These are phyloP conservation scores for Vicia faba DNA, from an alignment of 306 rosid genomes.

Conservation along the genomic window DNA sequence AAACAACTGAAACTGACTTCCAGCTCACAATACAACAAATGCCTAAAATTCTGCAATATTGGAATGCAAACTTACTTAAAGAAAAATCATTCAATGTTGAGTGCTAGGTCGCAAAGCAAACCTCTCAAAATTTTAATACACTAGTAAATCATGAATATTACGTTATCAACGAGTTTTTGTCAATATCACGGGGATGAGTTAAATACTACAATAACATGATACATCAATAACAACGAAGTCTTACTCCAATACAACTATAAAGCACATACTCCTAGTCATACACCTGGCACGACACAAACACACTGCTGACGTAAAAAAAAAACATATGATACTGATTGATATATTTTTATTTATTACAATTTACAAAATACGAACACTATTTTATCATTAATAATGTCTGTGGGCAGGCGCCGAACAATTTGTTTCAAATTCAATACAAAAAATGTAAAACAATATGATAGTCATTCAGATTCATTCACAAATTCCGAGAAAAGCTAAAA, in stretches of 20 bases:
- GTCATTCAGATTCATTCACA: no score
- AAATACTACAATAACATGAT: conserved; percentile 11
- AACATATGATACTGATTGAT: neutral
- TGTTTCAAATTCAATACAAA: no score
- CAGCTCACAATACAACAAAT: conserved; percentile 5
- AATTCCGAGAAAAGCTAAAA: neutral
- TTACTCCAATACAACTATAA: neutral
- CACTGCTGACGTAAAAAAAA: neutral
- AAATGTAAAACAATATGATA: no score
- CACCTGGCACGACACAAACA: neutral
- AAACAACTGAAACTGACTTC: conserved; percentile 23
- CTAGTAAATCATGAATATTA: neutral
- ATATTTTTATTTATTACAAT: no score
- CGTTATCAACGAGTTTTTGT: conserved; percentile 4
- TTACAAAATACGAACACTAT: neutral
- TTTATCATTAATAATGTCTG: neutral
- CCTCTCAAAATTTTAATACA: conserved; percentile 21
- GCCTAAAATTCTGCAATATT: neutral
- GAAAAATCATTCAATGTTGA: neutral
- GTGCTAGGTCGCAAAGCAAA: conserved; percentile 25
- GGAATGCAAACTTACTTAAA: conserved; percentile 9
- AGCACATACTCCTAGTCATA: neutral
- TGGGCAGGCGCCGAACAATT: neutral
- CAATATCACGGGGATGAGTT: conserved; percentile 1
- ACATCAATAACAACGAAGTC: conserved; percentile 11